Percentiles rank a stretch among this genome's conserved stretches.
These are phyloP conservation scores for Aspergillus taichungensis DNA, from an alignment of 495 filamentous ascomycete species.

Conservation along the genomic window DNA sequence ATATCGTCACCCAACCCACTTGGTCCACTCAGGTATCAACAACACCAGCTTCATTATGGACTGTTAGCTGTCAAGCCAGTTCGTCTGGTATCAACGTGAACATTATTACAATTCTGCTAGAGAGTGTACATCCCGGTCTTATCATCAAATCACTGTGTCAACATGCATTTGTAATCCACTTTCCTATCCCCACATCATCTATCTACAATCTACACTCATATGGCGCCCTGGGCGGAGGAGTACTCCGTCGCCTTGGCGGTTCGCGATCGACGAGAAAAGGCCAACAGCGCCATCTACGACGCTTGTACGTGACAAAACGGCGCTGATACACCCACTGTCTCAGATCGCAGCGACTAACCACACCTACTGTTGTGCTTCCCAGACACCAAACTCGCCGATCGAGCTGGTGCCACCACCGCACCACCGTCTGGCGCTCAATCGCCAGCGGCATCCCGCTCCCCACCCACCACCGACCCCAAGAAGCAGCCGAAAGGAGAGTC, in stretches of 20 bases:
- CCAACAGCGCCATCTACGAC: conserved; percentile 45
- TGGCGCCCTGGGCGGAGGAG: conserved; percentile 51
- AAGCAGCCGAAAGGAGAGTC: conserved; percentile 14
- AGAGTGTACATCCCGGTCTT: neutral
- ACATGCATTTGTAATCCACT: conserved; percentile 6
- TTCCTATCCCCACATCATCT: conserved; percentile 14
- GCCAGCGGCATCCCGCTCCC: neutral
- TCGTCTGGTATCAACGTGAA: too few relatives aligned
- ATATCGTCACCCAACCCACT: conserved; percentile 5
- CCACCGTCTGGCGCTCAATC: too few relatives aligned
- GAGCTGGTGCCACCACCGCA: conserved; percentile 38
- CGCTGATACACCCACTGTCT: neutral
- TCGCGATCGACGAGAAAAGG: conserved; percentile 50
- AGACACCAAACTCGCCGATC: conserved; percentile 66
- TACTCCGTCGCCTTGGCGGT: conserved; percentile 45
- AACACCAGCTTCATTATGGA: neutral
- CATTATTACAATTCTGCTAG: too few relatives aligned
- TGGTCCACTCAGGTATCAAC: too few relatives aligned
- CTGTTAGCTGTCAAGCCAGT: too few relatives aligned
- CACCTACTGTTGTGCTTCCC: conserved; percentile 1
- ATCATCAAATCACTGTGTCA: neutral
- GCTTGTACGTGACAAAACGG: conserved; percentile 39
- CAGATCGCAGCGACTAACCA: neutral
- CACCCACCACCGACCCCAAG: conserved; percentile 16
- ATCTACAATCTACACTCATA: conserved; percentile 15